These are phyloP conservation scores for Populus nigra DNA, from an alignment of 345 rosid genomes.

Conservation along the genomic window DNA sequence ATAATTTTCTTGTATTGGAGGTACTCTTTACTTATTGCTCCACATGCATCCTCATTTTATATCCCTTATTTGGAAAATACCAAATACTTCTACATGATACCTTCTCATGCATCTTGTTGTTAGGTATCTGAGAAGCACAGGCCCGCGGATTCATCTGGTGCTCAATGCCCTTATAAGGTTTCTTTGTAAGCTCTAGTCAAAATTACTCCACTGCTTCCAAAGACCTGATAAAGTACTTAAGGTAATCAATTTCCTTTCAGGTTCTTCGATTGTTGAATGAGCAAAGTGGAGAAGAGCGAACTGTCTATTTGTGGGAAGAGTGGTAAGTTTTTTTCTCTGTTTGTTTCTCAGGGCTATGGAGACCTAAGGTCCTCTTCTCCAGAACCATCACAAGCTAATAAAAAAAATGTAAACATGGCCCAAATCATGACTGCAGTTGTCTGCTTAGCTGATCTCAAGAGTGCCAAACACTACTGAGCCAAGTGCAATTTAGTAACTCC, in stretches of 20 bases:
- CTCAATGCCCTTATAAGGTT: slow-evolving; percentile 66
- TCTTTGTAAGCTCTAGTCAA: slow-evolving; percentile 11
- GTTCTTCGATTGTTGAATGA: slow-evolving; percentile 89
- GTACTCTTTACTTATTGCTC: slow-evolving; percentile 25
- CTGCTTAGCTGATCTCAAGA: not conserved
- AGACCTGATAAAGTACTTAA: slow-evolving; percentile 14
- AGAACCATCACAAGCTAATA: not conserved
- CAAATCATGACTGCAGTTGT: not conserved
- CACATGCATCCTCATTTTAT: not conserved
- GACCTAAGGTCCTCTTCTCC: not conserved
- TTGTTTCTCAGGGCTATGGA: not conserved
- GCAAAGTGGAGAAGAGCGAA: slow-evolving; percentile 74
- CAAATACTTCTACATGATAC: slow-evolving; percentile 7
- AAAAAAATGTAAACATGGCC: not conserved
- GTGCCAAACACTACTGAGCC: not conserved
- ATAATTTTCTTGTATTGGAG: slow-evolving; percentile 84
- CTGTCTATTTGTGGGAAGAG: slow-evolving; percentile 75
- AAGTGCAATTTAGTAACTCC: not conserved
- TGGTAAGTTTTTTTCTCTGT: slow-evolving; percentile 45
- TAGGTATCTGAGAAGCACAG: slow-evolving; percentile 76
- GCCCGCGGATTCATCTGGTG: slow-evolving; percentile 34
- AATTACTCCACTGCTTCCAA: slow-evolving; percentile 4
- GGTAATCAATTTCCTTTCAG: slow-evolving; percentile 40
- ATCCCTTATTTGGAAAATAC: not conserved
- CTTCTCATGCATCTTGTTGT: slow-evolving; percentile 9